These are phyloP conservation scores for Tanacetum coccineum DNA, from an alignment of 129 eudicot species.

Conservation along the genomic window DNA sequence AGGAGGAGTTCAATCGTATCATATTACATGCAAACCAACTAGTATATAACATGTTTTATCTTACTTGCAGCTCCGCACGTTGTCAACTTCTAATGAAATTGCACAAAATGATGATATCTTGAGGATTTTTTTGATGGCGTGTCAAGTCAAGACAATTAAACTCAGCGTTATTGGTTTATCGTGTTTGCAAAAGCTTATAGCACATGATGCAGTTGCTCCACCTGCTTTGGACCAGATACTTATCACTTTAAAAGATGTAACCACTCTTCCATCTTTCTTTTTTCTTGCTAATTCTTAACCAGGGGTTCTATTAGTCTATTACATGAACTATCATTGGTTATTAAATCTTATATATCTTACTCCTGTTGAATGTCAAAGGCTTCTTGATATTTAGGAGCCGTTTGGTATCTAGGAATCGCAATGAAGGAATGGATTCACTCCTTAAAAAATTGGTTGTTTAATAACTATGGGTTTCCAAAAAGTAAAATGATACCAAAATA, in stretches of 20 bases:
- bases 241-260: slow-evolving; percentile 80
- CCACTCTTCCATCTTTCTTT: slow-evolving; percentile 21
- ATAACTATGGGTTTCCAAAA: too few species aligned
- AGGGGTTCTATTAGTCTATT: neutral
- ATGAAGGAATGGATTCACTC: too few species aligned
- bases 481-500: too few species aligned
- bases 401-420: too few species aligned
- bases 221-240: slow-evolving; percentile 84
- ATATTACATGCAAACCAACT: too few species aligned
- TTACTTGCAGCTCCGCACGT: slow-evolving; percentile 80
- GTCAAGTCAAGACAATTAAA: slow-evolving; percentile 84
- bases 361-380: neutral
- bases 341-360: too few species aligned
- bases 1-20: too few species aligned
- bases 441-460: too few species aligned
- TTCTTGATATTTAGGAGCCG: neutral
- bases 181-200: slow-evolving; percentile 92
- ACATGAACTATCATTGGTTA: neutral
- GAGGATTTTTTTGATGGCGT: slow-evolving; percentile 90
- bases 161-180: slow-evolving; percentile 92
- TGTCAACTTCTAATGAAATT: slow-evolving; percentile 85
- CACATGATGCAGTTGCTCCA: slow-evolving; percentile 92
- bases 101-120: slow-evolving; percentile 89
- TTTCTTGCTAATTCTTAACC: neutral
- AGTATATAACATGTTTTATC: too few species aligned